Evolutionary conservation across 1,139 yeast genomes (phyloP).

Genomic region (Pneumocystis murina): DNA sequence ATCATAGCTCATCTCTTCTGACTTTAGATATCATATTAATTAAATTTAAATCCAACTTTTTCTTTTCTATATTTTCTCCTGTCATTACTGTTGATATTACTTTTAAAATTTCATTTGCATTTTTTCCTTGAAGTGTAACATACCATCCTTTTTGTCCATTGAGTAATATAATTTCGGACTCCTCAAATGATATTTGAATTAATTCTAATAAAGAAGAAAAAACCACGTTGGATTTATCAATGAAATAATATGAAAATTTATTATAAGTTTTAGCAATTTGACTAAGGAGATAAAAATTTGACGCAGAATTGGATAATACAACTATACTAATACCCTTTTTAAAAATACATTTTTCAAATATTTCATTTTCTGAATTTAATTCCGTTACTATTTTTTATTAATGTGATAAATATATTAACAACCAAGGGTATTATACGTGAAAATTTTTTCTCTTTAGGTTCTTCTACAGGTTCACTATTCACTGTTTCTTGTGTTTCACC

Average conservation of each 20-base stretch:
- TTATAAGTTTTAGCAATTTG: neutral
- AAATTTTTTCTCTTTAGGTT: neutral
- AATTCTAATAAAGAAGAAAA: neutral
- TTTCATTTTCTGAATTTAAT: neutral
- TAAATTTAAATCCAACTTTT: neutral
- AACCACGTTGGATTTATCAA: neutral
- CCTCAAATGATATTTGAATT: neutral
- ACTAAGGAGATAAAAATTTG: neutral
- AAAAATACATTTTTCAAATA: neutral
- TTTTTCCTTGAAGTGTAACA: neutral
- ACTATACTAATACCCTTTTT: neutral
- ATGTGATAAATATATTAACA: neutral
- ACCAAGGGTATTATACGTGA: neutral
- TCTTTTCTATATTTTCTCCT: neutral
- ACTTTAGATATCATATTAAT: neutral
- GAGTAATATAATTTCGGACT: neutral
- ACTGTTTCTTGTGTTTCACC: neutral
- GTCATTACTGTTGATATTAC: neutral
- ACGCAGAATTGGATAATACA: neutral
- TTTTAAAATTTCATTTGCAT: neutral
- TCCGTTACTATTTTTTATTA: neutral
- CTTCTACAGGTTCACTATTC: neutral
- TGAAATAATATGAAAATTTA: neutral
- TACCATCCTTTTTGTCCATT: conserved; percentile 1
- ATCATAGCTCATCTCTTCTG: neutral